These are phyloP conservation scores for Dipodascus albidus DNA, from an alignment of 805 yeast species.

Conservation along the genomic window DNA sequence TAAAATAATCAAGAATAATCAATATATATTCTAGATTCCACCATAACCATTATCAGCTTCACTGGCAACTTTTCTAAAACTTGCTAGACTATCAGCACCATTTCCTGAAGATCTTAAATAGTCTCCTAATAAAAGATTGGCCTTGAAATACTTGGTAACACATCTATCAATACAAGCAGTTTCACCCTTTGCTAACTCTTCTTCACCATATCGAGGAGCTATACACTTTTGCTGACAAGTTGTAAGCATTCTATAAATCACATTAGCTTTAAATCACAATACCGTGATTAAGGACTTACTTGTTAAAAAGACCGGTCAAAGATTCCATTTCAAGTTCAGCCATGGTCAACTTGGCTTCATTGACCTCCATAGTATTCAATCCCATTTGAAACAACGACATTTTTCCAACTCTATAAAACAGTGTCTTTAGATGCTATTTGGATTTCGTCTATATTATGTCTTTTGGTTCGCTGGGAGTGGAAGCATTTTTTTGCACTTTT, in stretches of 20 bases:
- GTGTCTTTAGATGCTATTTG: too few relatives aligned
- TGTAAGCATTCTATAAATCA: slow-evolving; percentile 33
- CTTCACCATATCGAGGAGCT: slow-evolving; percentile 75
- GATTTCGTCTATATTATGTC: too few relatives aligned
- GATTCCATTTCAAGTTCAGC: slow-evolving; percentile 27
- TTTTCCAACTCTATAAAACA: too few relatives aligned
- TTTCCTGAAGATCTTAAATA: slow-evolving; percentile 11
- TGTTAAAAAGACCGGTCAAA: slow-evolving; percentile 21
- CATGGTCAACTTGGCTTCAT: slow-evolving; percentile 19
- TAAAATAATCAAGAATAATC: too few relatives aligned
- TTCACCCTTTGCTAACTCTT: slow-evolving; percentile 79
- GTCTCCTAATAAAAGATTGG: slow-evolving; percentile 36
- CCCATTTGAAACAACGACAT: slow-evolving; percentile 27
- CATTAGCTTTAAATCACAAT: not conserved
- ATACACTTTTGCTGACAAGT: slow-evolving; percentile 71
- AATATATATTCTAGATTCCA: not conserved
- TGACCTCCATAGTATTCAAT: slow-evolving; percentile 21
- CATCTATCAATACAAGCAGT: slow-evolving; percentile 75
- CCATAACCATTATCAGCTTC: not conserved
- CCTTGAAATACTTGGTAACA: slow-evolving; percentile 68
- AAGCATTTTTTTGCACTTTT: too few relatives aligned
- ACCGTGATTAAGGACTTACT: slow-evolving; percentile 9
- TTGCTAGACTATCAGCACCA: not conserved
- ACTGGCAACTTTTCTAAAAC: not conserved
- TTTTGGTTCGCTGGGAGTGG: too few relatives aligned